A percentile compares a stretch with the other conserved stretches of the same genome.
phyloP scores from a whole-genome alignment of 805 yeast species.

The Komagataella mondaviorum region DNA sequence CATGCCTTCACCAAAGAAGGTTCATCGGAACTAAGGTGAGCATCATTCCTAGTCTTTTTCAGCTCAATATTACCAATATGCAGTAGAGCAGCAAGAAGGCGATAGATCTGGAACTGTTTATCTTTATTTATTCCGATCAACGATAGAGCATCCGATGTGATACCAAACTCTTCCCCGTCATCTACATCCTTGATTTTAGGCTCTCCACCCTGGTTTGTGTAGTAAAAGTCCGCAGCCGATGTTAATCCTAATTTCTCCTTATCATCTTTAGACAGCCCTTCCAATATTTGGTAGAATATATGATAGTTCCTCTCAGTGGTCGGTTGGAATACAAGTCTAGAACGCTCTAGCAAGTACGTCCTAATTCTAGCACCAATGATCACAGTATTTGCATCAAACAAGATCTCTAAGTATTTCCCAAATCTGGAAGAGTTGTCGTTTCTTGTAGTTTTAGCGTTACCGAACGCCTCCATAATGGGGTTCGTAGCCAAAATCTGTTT shows the following conservation, averaged over 20 bases:
- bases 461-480: slow-evolving; percentile 96
- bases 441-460: slow-evolving; percentile 95
- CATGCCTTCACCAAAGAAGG: slow-evolving; percentile 75
- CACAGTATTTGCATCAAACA: slow-evolving; percentile 60
- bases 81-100: slow-evolving; percentile 73
- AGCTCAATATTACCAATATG: slow-evolving; percentile 90
- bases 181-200: slow-evolving; percentile 63
- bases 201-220: slow-evolving; percentile 81
- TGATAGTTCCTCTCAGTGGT: slow-evolving; percentile 86
- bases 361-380: slow-evolving; percentile 92
- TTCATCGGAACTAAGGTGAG: slow-evolving; percentile 73
- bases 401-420: slow-evolving; percentile 88
- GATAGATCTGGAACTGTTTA: slow-evolving; percentile 57
- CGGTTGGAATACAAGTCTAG: slow-evolving; percentile 91
- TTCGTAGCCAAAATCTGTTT: slow-evolving; percentile 92
- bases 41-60: slow-evolving; percentile 73
- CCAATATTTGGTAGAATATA: slow-evolving; percentile 79
- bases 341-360: slow-evolving; percentile 85
- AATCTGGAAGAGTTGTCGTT: slow-evolving; percentile 96
- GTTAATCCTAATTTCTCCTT: slow-evolving; percentile 48
- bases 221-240: slow-evolving; percentile 55
- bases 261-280: slow-evolving; percentile 49
- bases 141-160: slow-evolving; percentile 62
- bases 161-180: slow-evolving; percentile 65
- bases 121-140: slow-evolving; percentile 60